Percentiles rank a stretch among this genome's conserved stretches.
Evolutionary conservation across 345 rosid genomes (phyloP).

Genomic region (Populus nigra): DNA sequence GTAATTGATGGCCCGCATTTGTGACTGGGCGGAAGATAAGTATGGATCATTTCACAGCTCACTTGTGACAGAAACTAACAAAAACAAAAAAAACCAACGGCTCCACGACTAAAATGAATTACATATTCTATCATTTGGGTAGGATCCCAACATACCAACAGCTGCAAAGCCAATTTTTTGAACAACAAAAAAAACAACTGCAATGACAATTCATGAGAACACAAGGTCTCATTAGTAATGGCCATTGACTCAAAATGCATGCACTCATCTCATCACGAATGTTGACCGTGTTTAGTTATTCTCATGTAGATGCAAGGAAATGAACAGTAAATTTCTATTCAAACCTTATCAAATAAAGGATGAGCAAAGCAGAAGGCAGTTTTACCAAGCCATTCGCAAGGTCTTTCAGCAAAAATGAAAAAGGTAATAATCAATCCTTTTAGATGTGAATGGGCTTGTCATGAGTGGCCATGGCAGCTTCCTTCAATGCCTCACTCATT

Average conservation of each 20-base stretch:
- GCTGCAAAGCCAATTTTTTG: neutral
- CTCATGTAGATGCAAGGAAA: neutral
- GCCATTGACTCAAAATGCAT: neutral
- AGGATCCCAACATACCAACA: neutral
- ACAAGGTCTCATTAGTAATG: neutral
- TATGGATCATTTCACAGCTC: neutral
- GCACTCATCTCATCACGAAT: neutral
- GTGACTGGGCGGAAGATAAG: neutral
- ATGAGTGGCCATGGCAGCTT: constrained; percentile 98
- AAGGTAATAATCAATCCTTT: constrained; percentile 5
- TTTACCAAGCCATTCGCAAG: constrained; percentile 12
- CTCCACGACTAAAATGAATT: neutral
- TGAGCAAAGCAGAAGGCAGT: constrained; percentile 14
- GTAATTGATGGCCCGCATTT: neutral
- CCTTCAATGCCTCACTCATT: constrained; percentile 99
- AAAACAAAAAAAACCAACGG: neutral
- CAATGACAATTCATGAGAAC: too few species aligned
- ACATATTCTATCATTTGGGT: neutral
- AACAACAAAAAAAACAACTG: too few species aligned
- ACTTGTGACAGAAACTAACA: neutral
- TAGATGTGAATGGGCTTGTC: constrained; percentile 98
- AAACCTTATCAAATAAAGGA: constrained; percentile 21
- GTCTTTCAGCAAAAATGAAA: constrained; percentile 19
- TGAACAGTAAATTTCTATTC: constrained; percentile 23
- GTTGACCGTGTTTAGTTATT: neutral